phyloP scores from a whole-genome alignment of 805 yeast genomes.

The Metschnikowia chrysomelidarum region DNA sequence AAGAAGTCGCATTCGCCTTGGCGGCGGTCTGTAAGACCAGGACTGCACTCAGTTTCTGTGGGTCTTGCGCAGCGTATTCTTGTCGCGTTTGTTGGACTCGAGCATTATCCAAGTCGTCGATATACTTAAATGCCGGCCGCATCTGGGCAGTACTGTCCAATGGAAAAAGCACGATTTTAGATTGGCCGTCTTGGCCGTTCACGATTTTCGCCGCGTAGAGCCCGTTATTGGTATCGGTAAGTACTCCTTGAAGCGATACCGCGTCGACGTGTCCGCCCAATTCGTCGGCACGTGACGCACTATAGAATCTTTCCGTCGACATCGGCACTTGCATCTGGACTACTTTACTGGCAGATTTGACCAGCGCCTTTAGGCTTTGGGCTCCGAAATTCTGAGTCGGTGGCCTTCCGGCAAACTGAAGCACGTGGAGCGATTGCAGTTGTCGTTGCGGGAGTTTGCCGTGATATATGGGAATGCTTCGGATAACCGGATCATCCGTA shows the following conservation, averaged over 20 bases:
- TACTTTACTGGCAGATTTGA: conserved; percentile 61
- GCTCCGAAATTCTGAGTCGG: conserved; percentile 38
- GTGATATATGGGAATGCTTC: conserved; percentile 36
- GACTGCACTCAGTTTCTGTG: conserved; percentile 26
- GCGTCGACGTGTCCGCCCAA: conserved; percentile 59
- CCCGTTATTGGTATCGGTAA: conserved; percentile 51
- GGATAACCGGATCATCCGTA: conserved; percentile 39
- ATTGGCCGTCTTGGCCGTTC: conserved; percentile 18
- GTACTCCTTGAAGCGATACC: conserved; percentile 72
- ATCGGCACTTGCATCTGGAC: conserved; percentile 78
- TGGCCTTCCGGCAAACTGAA: conserved; percentile 50
- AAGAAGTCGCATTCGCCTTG: conserved; percentile 25
- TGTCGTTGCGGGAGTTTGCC: conserved; percentile 23
- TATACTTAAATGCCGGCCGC: conserved; percentile 77
- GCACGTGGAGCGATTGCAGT: conserved; percentile 32
- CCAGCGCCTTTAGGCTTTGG: conserved; percentile 40
- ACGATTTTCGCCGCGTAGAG: conserved; percentile 34
- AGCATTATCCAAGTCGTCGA: conserved; percentile 57
- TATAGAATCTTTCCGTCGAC: conserved; percentile 66
- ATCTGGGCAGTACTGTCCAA: conserved; percentile 70
- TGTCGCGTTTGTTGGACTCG: conserved; percentile 40
- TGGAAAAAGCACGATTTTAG: conserved; percentile 59
- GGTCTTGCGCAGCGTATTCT: conserved; percentile 27
- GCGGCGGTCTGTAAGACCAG: conserved; percentile 44
- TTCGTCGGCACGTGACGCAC: conserved; percentile 55